Conservation (phyloP, 495 filamentous ascomycete genomes). For the Hypoxylon fuscum region DNA sequence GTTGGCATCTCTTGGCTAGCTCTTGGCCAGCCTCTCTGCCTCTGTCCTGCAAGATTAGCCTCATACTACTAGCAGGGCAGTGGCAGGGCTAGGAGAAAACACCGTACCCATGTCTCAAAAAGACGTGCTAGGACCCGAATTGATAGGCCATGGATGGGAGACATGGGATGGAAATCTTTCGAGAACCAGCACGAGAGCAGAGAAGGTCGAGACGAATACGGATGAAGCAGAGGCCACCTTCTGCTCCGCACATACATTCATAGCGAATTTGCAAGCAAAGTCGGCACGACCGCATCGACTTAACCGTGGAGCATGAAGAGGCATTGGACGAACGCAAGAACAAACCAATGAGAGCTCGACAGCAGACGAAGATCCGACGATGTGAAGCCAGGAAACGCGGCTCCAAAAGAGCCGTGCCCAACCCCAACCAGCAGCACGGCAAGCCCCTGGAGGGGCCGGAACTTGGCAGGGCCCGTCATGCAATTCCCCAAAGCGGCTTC, state of each 20-base stretch:
- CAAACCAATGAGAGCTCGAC: conserved; percentile 16
- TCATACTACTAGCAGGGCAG: conserved; percentile 3
- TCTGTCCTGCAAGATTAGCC: too few species aligned
- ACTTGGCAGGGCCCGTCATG: conserved; percentile 15
- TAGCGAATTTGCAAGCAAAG: conserved; percentile 1
- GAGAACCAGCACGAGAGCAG: conserved; percentile 1
- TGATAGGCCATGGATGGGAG: background rate
- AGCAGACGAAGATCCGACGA: conserved; percentile 21
- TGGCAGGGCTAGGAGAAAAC: conserved; percentile 1
- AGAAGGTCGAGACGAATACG: conserved; percentile 28
- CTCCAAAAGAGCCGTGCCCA: conserved; percentile 31
- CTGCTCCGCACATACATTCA: background rate
- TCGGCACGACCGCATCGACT: conserved; percentile 15
- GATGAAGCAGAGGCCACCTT: conserved; percentile 5
- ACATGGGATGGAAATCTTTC: conserved; percentile 15
- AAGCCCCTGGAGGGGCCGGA: conserved; percentile 12
- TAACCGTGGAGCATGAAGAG: conserved; percentile 11
- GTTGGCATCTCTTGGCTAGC: conserved; percentile 31
- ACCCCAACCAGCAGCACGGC: too few species aligned
- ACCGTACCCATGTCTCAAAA: conserved; percentile 22
- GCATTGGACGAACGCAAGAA: background rate
- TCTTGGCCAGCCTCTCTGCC: too few species aligned
- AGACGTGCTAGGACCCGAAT: background rate
- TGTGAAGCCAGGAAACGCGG: conserved; percentile 38
- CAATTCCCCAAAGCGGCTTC: conserved; percentile 1